These are phyloP conservation scores for Danielia reshetovae DNA, from an alignment of 805 yeast species.

Conservation along the genomic window DNA sequence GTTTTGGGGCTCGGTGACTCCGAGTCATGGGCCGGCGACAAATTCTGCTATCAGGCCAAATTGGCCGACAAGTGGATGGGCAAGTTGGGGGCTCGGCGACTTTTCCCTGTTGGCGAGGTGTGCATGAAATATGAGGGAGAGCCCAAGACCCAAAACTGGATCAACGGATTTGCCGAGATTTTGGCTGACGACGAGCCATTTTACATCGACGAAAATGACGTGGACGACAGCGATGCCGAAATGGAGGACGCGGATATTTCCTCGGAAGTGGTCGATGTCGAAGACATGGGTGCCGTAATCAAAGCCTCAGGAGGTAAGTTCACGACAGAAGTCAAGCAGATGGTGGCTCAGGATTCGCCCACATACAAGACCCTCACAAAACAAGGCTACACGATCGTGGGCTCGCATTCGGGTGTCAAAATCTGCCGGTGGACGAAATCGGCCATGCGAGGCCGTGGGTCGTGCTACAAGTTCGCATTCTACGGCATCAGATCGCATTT, in stretches of 20 bases:
- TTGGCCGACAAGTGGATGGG: constrained; percentile 71
- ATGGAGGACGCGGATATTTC: constrained; percentile 36
- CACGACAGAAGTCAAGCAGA: constrained; percentile 48
- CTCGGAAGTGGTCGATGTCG: constrained; percentile 65
- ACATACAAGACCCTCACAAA: constrained; percentile 84
- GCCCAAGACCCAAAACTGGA: constrained; percentile 62
- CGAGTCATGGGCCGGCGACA: constrained; percentile 72
- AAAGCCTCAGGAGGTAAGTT: constrained; percentile 28
- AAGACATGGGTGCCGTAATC: constrained; percentile 74
- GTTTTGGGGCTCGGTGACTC: constrained; percentile 86
- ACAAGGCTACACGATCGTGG: constrained; percentile 91
- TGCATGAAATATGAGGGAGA: constrained; percentile 74
- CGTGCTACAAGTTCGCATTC: constrained; percentile 88
- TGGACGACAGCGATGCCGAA: constrained; percentile 53
- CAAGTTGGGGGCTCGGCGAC: constrained; percentile 79
- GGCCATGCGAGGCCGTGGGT: constrained; percentile 90
- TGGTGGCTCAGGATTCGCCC: constrained; percentile 89
- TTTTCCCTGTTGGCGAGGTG: constrained; percentile 78
- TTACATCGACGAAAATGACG: constrained; percentile 47
- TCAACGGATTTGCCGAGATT: constrained; percentile 52
- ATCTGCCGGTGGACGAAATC: constrained; percentile 96
- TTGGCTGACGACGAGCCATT: constrained; percentile 72
- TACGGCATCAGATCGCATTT: constrained; percentile 88
- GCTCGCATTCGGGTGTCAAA: constrained; percentile 92
- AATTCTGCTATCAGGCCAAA: constrained; percentile 83